Evolutionary conservation across 176 grass and related monocot species (phyloP).

Genomic region (Phragmites australis): DNA sequence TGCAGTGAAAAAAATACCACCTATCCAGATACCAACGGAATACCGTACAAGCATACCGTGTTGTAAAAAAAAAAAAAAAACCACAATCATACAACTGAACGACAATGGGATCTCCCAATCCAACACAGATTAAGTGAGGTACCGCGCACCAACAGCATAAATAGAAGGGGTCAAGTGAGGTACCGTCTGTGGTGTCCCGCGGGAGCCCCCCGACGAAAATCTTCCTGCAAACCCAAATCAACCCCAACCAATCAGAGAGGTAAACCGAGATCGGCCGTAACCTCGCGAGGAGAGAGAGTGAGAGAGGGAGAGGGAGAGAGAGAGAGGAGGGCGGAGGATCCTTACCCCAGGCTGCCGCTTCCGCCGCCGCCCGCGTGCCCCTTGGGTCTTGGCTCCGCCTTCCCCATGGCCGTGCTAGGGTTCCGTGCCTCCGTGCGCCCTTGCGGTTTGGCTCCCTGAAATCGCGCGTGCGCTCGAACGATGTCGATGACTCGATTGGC

Average conservation of each 20-base stretch:
- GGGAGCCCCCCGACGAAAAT: constrained; percentile 92
- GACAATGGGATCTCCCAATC: background rate
- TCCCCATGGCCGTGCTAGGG: too few species aligned
- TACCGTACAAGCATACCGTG: background rate
- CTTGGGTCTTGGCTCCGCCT: constrained; percentile 39
- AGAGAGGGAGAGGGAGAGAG: background rate
- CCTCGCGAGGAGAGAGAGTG: background rate
- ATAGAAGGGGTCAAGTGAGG: background rate
- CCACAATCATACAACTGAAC: background rate
- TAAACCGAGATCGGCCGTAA: constrained; percentile 4
- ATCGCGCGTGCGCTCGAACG: too few species aligned
- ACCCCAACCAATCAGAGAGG: constrained; percentile 2
- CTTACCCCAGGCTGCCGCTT: constrained; percentile 53
- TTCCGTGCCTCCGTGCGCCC: too few species aligned
- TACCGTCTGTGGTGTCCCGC: constrained; percentile 68
- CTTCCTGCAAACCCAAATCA: constrained; percentile 59
- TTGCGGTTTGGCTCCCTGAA: too few species aligned
- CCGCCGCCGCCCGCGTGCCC: constrained; percentile 41
- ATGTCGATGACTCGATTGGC: too few species aligned
- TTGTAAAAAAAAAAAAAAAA: background rate
- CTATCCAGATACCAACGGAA: background rate
- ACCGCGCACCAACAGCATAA: background rate
- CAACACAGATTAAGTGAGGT: constrained; percentile 3
- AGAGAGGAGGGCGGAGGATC: background rate
- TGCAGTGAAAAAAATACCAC: background rate